Evolutionary conservation across 768 basidiomycete genomes (phyloP).

Genomic region (Panaeolus cyanescens): DNA sequence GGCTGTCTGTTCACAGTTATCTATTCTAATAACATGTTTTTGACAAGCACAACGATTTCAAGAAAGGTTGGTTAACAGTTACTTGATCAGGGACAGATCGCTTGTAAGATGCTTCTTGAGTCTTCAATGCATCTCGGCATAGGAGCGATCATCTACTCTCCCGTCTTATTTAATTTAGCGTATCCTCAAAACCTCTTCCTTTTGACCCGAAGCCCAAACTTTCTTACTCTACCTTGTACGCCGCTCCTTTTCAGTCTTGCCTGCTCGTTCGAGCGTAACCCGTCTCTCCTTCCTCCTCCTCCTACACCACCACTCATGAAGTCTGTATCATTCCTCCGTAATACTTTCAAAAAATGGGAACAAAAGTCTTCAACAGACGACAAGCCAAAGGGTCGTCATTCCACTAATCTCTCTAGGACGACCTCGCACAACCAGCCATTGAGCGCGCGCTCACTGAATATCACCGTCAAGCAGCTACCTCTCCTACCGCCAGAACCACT

Average conservation of each 20-base stretch:
- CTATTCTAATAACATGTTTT: constrained; percentile 14
- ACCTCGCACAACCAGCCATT: constrained; percentile 7
- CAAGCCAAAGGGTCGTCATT: constrained; percentile 8
- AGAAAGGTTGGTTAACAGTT: constrained; percentile 14
- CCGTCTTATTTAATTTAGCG: constrained; percentile 24
- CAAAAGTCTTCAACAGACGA: constrained; percentile 21
- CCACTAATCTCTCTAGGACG: constrained; percentile 10
- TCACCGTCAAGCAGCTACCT: constrained; percentile 17
- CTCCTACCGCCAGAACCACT: constrained; percentile 5
- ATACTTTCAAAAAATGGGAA: constrained; percentile 39
- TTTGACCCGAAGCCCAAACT: constrained; percentile 17
- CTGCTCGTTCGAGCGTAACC: constrained; percentile 5
- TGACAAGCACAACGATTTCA: constrained; percentile 17
- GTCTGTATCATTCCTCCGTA: constrained; percentile 38
- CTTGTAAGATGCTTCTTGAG: constrained; percentile 23
- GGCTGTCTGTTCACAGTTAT: constrained; percentile 10
- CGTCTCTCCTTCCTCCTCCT: constrained; percentile 3
- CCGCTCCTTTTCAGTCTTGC: constrained; percentile 8
- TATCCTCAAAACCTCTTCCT: constrained; percentile 13
- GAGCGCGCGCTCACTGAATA: constrained; percentile 15
- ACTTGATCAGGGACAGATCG: constrained; percentile 34
- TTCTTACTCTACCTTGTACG: constrained; percentile 15
- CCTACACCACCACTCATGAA: constrained; percentile 31
- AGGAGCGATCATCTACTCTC: constrained; percentile 21
- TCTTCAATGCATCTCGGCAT: constrained; percentile 24